Evolutionary conservation across 2,329 filamentous ascomycete species (phyloP).

Genomic region (Aspergillus hiratsukae): DNA sequence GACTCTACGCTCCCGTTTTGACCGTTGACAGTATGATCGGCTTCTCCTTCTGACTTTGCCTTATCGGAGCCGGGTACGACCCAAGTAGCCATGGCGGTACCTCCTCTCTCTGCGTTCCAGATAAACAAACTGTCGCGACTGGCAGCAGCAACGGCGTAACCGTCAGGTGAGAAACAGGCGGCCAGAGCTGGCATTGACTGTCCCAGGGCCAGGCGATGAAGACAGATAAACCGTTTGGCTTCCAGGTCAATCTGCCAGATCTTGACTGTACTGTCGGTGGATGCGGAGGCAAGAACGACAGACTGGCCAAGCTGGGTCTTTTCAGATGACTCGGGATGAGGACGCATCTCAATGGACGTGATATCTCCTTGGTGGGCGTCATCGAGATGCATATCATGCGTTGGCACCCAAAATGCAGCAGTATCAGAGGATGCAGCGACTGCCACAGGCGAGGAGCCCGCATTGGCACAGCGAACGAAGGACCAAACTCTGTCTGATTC

Average conservation of each 20-base stretch:
- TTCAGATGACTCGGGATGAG: slow-evolving; percentile 25
- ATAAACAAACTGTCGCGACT: slow-evolving; percentile 42
- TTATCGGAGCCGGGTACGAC: slow-evolving; percentile 26
- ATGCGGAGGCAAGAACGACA: slow-evolving; percentile 41
- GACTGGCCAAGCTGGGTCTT: slow-evolving; percentile 19
- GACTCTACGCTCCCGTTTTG: slow-evolving; percentile 28
- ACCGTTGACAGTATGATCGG: slow-evolving; percentile 30
- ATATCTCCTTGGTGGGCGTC: slow-evolving; percentile 40
- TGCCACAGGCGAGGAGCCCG: slow-evolving; percentile 27
- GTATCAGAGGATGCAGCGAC: slow-evolving; percentile 37
- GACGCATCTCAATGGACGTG: slow-evolving; percentile 41
- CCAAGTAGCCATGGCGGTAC: slow-evolving; percentile 41
- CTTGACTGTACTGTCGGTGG: slow-evolving; percentile 43
- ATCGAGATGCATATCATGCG: slow-evolving; percentile 37
- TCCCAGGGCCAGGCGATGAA: slow-evolving; percentile 36
- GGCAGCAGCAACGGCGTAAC: slow-evolving; percentile 43
- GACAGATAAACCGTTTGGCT: slow-evolving; percentile 30
- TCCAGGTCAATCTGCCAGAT: slow-evolving; percentile 42
- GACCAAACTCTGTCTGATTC: slow-evolving; percentile 36
- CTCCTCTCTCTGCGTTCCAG: slow-evolving; percentile 45
- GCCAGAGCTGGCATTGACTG: slow-evolving; percentile 36
- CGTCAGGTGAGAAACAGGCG: slow-evolving; percentile 44
- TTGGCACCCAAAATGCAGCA: slow-evolving; percentile 44
- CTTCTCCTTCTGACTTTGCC: slow-evolving; percentile 30
- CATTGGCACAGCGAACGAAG: slow-evolving; percentile 35